A percentile compares a stretch with the other conserved stretches of the same genome.
Conservation (phyloP, 2,329 filamentous ascomycete genomes). For the Colletotrichum acutatum region DNA sequence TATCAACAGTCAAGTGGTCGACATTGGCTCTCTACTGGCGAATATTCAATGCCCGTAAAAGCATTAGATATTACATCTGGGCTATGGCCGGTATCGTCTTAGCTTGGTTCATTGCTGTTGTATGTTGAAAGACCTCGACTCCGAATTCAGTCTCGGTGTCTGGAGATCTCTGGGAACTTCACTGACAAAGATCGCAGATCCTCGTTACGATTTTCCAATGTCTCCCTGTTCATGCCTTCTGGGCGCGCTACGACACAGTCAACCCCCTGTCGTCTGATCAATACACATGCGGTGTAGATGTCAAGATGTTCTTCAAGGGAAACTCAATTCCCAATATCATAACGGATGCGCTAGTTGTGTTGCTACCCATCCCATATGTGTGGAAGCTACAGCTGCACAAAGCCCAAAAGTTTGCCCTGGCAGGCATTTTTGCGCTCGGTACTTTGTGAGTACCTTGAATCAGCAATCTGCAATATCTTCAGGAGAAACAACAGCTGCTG, state of each 20-base stretch:
- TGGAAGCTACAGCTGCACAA: conserved; percentile 40
- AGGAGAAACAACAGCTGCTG: background rate
- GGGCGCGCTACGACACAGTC: conserved; percentile 35
- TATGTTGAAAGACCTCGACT: conserved; percentile 21
- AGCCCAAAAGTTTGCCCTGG: conserved; percentile 40
- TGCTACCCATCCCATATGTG: conserved; percentile 43
- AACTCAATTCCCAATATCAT: conserved; percentile 43
- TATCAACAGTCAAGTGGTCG: conserved; percentile 39
- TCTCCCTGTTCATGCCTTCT: conserved; percentile 36
- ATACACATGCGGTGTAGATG: conserved; percentile 36
- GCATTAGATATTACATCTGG: conserved; percentile 38
- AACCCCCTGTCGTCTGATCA: conserved; percentile 29
- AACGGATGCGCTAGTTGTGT: conserved; percentile 42
- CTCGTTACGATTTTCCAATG: conserved; percentile 38
- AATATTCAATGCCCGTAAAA: conserved; percentile 37
- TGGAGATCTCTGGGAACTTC: background rate
- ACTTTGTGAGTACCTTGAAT: conserved; percentile 30
- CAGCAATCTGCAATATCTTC: background rate
- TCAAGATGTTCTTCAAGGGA: conserved; percentile 41
- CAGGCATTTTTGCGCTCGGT: conserved; percentile 41
- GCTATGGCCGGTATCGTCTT: conserved; percentile 30
- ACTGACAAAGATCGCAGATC: conserved; percentile 22
- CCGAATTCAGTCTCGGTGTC: background rate
- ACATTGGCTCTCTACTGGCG: conserved; percentile 42
- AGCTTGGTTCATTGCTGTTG: conserved; percentile 39